Conservation (phyloP, 2,329 filamentous ascomycete genomes). For the Pestalotiopsis fici region DNA sequence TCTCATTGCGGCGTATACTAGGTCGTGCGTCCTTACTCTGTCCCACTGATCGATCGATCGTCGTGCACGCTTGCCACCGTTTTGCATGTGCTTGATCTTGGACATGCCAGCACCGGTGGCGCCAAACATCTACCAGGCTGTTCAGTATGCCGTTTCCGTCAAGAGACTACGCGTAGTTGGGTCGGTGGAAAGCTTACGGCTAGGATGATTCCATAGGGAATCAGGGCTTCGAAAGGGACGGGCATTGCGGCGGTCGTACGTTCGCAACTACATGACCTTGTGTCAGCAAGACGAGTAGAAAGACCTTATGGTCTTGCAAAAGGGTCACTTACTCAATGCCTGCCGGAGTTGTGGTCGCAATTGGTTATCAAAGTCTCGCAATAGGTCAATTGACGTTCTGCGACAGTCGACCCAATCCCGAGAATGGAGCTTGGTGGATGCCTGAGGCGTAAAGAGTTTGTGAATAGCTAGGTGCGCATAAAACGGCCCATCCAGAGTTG, state of each 20-base stretch:
- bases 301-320: too few relatives aligned
- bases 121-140: slow-evolving; percentile 59
- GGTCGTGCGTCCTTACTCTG: slow-evolving; percentile 42
- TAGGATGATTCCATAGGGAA: slow-evolving; percentile 67
- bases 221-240: slow-evolving; percentile 63
- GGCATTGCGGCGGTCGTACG: slow-evolving; percentile 48
- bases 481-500: neutral
- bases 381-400: slow-evolving; percentile 1
- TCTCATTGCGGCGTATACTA: neutral
- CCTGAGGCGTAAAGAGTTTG: neutral
- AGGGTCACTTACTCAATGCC: slow-evolving; percentile 11
- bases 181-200: slow-evolving; percentile 43
- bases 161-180: neutral
- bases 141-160: slow-evolving; percentile 16
- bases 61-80: slow-evolving; percentile 61
- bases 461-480: neutral
- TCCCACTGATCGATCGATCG: slow-evolving; percentile 66
- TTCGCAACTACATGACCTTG: slow-evolving; percentile 6
- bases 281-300: neutral
- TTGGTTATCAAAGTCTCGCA: neutral
- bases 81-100: slow-evolving; percentile 57
- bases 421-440: neutral
- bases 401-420: neutral
- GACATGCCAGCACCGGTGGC: slow-evolving; percentile 59
- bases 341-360: slow-evolving; percentile 7